Evolutionary conservation across 805 yeast species (phyloP).

Genomic region (Yamadazyma phyllophila): DNA sequence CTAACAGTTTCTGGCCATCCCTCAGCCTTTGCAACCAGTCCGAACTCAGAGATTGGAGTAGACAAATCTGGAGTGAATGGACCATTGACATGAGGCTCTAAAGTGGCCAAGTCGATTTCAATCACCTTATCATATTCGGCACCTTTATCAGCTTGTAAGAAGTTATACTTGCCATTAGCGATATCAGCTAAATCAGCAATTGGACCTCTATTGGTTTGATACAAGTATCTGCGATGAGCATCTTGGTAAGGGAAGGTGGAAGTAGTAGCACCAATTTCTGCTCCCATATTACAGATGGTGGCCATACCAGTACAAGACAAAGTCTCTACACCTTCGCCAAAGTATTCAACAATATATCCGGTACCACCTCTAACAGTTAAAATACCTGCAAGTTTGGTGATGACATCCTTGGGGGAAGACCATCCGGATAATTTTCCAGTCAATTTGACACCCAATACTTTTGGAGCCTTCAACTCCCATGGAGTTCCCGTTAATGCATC

Average conservation of each 20-base stretch:
- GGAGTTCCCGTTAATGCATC: slow-evolving; percentile 96
- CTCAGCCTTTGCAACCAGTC: slow-evolving; percentile 63
- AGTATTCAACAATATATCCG: slow-evolving; percentile 93
- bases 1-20: slow-evolving; percentile 85
- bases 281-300: slow-evolving; percentile 99
- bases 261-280: slow-evolving; percentile 98
- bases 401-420: slow-evolving; percentile 97
- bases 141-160: slow-evolving; percentile 80
- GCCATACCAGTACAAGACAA: slow-evolving; percentile 99
- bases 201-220: slow-evolving; percentile 79
- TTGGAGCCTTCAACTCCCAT: slow-evolving; percentile 99
- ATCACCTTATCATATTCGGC: slow-evolving; percentile 90
- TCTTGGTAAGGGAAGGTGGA: slow-evolving; percentile 93
- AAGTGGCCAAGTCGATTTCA: slow-evolving; percentile 79
- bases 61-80: slow-evolving; percentile 98
- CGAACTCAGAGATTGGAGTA: slow-evolving; percentile 84
- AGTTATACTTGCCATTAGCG: slow-evolving; percentile 54
- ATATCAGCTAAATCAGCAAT: slow-evolving; percentile 78
- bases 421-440: slow-evolving; percentile 89
- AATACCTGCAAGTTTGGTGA: slow-evolving; percentile 86
- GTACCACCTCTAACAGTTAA: slow-evolving; percentile 98
- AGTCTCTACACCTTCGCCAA: slow-evolving; percentile 88
- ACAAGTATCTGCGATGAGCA: slow-evolving; percentile 73
- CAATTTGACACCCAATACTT: slow-evolving; percentile 87
- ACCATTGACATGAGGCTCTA: slow-evolving; percentile 96